Evolutionary conservation across 1,284 basidiomycete species (phyloP).

Genomic region (Trichosporon asahii): DNA sequence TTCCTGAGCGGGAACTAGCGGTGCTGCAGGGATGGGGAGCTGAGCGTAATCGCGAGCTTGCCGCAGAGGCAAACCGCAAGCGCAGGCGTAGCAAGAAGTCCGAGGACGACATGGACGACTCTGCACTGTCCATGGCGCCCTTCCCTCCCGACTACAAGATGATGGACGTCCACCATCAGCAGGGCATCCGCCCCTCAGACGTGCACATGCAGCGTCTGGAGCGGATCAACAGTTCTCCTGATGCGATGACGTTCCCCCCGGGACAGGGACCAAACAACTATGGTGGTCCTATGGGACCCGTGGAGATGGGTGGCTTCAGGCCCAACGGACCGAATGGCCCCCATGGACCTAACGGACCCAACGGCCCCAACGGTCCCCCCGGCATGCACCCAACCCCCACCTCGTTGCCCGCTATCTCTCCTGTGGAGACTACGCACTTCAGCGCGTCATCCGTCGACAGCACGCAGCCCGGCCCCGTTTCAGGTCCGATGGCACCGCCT

Average conservation of each 20-base stretch:
- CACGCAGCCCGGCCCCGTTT: not conserved
- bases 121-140: conserved; percentile 5
- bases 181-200: conserved; percentile 18
- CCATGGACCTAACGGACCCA: not conserved
- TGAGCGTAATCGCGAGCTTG: conserved; percentile 28
- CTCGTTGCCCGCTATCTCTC: conserved; percentile 18
- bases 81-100: conserved; percentile 11
- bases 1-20: conserved; percentile 36
- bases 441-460: not conserved
- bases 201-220: conserved; percentile 13
- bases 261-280: conserved; percentile 4
- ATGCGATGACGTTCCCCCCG: not conserved
- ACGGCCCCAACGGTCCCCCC: no score
- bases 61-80: conserved; percentile 13
- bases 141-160: conserved; percentile 12
- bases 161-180: conserved; percentile 5
- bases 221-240: conserved; percentile 7
- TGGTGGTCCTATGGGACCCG: not conserved
- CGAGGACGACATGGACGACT: conserved; percentile 20
- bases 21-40: conserved; percentile 31
- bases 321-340: not conserved
- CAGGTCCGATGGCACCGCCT: conserved; percentile 5
- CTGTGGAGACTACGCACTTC: conserved; percentile 11
- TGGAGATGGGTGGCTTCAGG: not conserved
- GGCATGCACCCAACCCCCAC: not conserved